Base-by-base conservation (phyloP, 2,329 filamentous ascomycete species). In the Fusarium paranaense region DNA sequence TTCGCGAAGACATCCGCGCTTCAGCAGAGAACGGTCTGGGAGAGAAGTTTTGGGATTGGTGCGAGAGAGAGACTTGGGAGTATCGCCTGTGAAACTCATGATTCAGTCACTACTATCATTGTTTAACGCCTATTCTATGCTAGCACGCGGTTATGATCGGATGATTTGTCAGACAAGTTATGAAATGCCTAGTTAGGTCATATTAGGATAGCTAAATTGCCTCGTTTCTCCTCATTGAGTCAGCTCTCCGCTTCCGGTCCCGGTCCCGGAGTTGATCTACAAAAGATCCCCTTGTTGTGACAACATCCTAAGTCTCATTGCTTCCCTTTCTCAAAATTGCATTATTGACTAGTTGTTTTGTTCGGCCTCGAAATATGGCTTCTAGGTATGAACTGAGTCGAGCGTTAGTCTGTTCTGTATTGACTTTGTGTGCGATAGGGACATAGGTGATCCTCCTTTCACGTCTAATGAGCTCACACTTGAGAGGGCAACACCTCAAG, bases 191-290 rank as follows among this genome's bases (percentile, higher is more conserved):
- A 25, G 33, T n/a, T 40, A 10, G 22, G 37, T 42, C 20, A 27
- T 27, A 13, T 27, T 30, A 3, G 25, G 47, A 37, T 40, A 25
- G 11, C 32, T 37, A 59, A 59, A 59, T 40, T 59, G 3, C 35
- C 33, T 40, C 56, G 56, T 59, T 59, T 40, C 56, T 40, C 56
- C 56, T 59, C 56, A 59, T 59, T 59, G 56, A 59, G 22, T 40
- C 56, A 59, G 33, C 20, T 40, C 56, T 59, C 56, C 30, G 56
- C 4, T 38, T 40, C 56, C 56, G 35, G 37, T 16, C 7, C 56
- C 56, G 56, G 37, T 16, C 5, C 42, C 38, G 38, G 58, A 47
- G 18, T 50, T 62, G 27, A 42, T 45, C 32, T 35, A 32, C 22
- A 52, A 30, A n/a, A 22, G 16, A 52, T 47, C 0, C 10, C 6